Percentiles rank a stretch among this genome's conserved stretches.
phyloP scores from a whole-genome alignment of 768 basidiomycete genomes.

The Auricularia sp. region DNA sequence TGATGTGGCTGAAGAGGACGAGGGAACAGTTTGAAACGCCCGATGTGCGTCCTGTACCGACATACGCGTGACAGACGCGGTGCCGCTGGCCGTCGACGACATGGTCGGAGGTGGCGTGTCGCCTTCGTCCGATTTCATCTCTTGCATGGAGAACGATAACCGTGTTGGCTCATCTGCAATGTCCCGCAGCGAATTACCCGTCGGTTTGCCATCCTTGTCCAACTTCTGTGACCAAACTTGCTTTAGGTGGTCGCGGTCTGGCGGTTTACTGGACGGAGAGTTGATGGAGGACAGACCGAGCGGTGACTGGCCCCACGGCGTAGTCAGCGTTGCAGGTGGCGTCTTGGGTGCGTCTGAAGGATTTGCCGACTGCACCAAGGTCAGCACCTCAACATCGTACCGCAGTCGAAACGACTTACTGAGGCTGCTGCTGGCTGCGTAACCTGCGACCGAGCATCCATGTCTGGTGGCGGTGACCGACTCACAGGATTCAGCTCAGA shows the following conservation, averaged over 20 bases:
- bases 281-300: conserved; percentile 55
- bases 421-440: not conserved
- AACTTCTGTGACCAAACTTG: conserved; percentile 77
- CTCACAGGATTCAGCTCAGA: conserved; percentile 45
- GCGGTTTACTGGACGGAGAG: conserved; percentile 46
- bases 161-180: conserved; percentile 76
- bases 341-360: not conserved
- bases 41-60: conserved; percentile 74
- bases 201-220: conserved; percentile 53
- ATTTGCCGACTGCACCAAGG: not conserved
- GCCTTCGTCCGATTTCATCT: conserved; percentile 80
- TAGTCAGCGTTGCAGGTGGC: not conserved
- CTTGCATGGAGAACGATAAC: conserved; percentile 71
- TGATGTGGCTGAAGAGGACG: conserved; percentile 35
- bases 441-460: conserved; percentile 9
- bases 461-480: conserved; percentile 57
- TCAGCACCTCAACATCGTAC: not conserved
- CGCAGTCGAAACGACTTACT: not conserved
- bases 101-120: conserved; percentile 60
- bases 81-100: conserved; percentile 24
- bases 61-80: conserved; percentile 57
- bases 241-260: conserved; percentile 78
- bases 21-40: conserved; percentile 78
- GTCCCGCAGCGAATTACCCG: conserved; percentile 72
- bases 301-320: conserved; percentile 27